A percentile compares a stretch with the other conserved stretches of the same genome.
phyloP scores from a whole-genome alignment of 257 asterid species.

The Cordia subcordata region DNA sequence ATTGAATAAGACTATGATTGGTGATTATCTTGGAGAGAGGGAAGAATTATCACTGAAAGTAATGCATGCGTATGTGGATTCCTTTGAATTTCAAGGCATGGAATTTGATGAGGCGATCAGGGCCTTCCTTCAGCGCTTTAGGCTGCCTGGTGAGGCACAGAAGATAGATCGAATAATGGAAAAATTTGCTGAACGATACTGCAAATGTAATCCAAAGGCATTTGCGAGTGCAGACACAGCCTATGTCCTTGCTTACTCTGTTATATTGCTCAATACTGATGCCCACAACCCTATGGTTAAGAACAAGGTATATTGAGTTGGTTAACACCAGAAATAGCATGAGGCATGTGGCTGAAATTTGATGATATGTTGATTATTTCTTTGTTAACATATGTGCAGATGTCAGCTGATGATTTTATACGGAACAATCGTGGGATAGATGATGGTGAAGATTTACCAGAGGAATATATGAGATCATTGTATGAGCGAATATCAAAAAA shows the following conservation, averaged over 20 bases:
- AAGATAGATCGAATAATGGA: constrained; percentile 98
- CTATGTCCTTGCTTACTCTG: constrained; percentile 96
- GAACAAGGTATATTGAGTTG: constrained; percentile 59
- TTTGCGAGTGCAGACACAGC: constrained; percentile 97
- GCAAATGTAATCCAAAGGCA: constrained; percentile 85
- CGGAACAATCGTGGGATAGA: constrained; percentile 95
- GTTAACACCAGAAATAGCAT: constrained; percentile 9
- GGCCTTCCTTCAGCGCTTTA: constrained; percentile 78
- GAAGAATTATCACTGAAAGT: constrained; percentile 87
- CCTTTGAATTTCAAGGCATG: constrained; percentile 88
- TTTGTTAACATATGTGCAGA: constrained; percentile 37
- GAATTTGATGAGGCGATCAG: constrained; percentile 96
- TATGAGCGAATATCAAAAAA: constrained; percentile 80
- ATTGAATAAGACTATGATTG: constrained; percentile 81
- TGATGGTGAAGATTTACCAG: constrained; percentile 93
- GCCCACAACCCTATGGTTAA: constrained; percentile 97
- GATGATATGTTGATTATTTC: constrained; percentile 17
- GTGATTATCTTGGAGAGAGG: constrained; percentile 98
- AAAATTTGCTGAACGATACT: constrained; percentile 90
- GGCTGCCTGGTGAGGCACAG: constrained; percentile 99
- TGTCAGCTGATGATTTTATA: constrained; percentile 94
- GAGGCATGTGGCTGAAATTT: constrained; percentile 7
- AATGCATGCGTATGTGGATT: constrained; percentile 96
- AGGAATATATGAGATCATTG: constrained; percentile 90
- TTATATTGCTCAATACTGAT: constrained; percentile 93